phyloP scores from a whole-genome alignment of 371 early-diverging fungal species.

The Nematocida displodere region DNA sequence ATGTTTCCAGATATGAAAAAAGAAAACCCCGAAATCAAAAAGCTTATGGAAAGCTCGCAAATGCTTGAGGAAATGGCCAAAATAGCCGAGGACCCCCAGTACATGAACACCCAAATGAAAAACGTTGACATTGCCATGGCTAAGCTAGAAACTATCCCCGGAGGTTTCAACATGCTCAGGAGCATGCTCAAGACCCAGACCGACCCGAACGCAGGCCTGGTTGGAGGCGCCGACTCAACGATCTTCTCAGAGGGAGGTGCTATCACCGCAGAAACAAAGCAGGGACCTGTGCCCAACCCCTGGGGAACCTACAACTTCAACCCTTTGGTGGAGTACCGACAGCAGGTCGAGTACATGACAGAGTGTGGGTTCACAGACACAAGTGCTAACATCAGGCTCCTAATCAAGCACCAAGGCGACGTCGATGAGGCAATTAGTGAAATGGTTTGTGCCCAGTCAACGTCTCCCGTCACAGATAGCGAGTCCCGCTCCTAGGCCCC shows the following conservation, averaged over 20 bases:
- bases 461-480: neutral
- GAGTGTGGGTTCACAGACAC: slow-evolving; percentile 77
- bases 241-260: slow-evolving; percentile 50
- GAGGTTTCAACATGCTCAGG: slow-evolving; percentile 65
- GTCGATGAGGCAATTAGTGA: slow-evolving; percentile 63
- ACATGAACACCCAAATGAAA: slow-evolving; percentile 64
- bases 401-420: slow-evolving; percentile 72
- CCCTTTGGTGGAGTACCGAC: slow-evolving; percentile 66
- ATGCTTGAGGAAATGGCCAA: slow-evolving; percentile 63
- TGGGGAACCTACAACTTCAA: slow-evolving; percentile 50
- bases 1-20: slow-evolving; percentile 63
- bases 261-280: slow-evolving; percentile 7
- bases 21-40: slow-evolving; percentile 59
- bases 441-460: slow-evolving; percentile 5
- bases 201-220: slow-evolving; percentile 54
- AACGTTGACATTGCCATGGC: slow-evolving; percentile 66
- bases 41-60: slow-evolving; percentile 59
- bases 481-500: neutral
- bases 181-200: slow-evolving; percentile 63
- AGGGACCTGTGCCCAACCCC: slow-evolving; percentile 53
- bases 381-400: slow-evolving; percentile 70
- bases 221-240: slow-evolving; percentile 18
- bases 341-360: slow-evolving; percentile 70
- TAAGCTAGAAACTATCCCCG: slow-evolving; percentile 65
- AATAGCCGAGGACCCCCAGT: slow-evolving; percentile 61